Base-by-base conservation (phyloP, 2,329 filamentous ascomycete species). In the Thielaviopsis euricoi region DNA sequence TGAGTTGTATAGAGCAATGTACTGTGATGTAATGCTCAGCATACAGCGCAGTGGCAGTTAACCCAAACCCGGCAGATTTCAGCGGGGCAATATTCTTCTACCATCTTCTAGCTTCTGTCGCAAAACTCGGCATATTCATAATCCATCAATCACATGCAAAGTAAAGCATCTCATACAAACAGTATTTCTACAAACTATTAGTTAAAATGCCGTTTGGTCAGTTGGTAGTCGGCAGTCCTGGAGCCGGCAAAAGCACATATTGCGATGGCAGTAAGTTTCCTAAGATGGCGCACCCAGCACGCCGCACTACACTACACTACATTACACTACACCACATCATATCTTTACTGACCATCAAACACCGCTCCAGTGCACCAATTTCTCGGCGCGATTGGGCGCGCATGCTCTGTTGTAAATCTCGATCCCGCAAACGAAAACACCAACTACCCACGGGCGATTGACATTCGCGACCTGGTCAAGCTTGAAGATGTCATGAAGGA, bases 341-440 rank as follows among this genome's bases (percentile, higher is more conserved):
- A 23, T n/a, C 12, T 10, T 13, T 37, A 33, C 46, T 43, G 22
- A 52, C 23, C 10, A 19, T 25, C 48, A 40, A 56, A 40, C 6
- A n/a, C 13, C 6, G 19, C 40, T 25, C 10, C 60, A 85, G 82
- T 98, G 87, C 88, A 96, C 67, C 93, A 98, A 73, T 98, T 98
- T 74, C 86, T 97, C 78, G 85, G 85, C 63, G 91, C 93, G 62
- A 95, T 98, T 68, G 89, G 90, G 61, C 86, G 93, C 58, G 90
- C 94, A 70, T 95, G 89, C 74, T 94, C 89, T 17, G 83, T 97
- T 43, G 88, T 96, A 60, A 98, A 98, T 69, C 84, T 98, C 63
- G 93, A 98, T 71, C 93, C 93, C 25, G 93, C 93, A 57, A 98
- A 98, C 75, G 91, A 97, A 67, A 83, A 85, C 61, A 93, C 89